Conservation (phyloP, 805 yeast species). For the Blastobotrys chiropterorum region DNA sequence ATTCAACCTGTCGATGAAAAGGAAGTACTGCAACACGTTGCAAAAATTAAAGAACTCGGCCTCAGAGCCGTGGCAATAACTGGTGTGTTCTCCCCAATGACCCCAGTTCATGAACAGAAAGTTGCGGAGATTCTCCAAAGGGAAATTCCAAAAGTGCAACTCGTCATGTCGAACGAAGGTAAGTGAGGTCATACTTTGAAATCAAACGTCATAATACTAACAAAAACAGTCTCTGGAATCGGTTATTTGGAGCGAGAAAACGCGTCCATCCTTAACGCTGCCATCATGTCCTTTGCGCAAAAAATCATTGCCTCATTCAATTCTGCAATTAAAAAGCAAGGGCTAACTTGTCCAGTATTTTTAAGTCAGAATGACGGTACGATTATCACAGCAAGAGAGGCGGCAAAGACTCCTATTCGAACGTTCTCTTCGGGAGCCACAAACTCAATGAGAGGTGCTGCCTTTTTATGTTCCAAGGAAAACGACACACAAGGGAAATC, state of each 20-base stretch:
- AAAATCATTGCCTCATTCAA: slow-evolving; percentile 37
- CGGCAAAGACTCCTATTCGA: slow-evolving; percentile 37
- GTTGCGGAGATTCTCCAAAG: slow-evolving; percentile 32
- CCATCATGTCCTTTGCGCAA: slow-evolving; percentile 39
- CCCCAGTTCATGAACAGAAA: slow-evolving; percentile 34
- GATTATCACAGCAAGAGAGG: slow-evolving; percentile 36
- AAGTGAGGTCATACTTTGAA: slow-evolving; percentile 34
- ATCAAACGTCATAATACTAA: background rate
- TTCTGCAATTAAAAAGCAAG: slow-evolving; percentile 33
- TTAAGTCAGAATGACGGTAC: slow-evolving; percentile 47
- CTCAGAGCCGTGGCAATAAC: slow-evolving; percentile 33
- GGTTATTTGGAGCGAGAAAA: slow-evolving; percentile 44
- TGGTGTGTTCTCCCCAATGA: slow-evolving; percentile 39
- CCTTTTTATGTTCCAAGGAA: slow-evolving; percentile 34
- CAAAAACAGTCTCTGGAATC: slow-evolving; percentile 35
- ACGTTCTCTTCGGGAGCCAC: slow-evolving; percentile 46
- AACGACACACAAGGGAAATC: slow-evolving; percentile 20
- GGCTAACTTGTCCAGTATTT: slow-evolving; percentile 36
- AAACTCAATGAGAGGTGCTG: slow-evolving; percentile 31
- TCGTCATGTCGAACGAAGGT: background rate
- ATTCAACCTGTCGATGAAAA: slow-evolving; percentile 10
- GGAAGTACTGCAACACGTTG: slow-evolving; percentile 24
- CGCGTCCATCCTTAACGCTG: slow-evolving; percentile 42
- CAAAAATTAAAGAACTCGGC: slow-evolving; percentile 30
- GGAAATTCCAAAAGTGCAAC: slow-evolving; percentile 32